Evolutionary conservation across 208 protist genomes (phyloP).

Genomic region (Leptomonas pyrrhocoris): DNA sequence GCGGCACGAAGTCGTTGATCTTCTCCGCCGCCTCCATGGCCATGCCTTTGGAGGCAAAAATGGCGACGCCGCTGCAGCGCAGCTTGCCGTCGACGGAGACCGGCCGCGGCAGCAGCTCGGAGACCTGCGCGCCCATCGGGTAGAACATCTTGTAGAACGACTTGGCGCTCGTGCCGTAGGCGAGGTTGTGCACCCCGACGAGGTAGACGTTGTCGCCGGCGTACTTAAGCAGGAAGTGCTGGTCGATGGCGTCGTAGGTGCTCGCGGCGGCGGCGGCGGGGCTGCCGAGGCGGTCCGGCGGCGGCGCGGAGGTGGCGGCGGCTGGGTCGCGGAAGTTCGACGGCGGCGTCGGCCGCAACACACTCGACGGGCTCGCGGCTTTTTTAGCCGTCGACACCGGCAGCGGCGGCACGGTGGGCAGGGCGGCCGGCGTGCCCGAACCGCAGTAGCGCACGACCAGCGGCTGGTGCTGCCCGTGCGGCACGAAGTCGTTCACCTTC

Average conservation of each 20-base stretch:
- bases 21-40: constrained; percentile 72
- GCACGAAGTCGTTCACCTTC: constrained; percentile 85
- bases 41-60: constrained; percentile 61
- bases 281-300: constrained; percentile 34
- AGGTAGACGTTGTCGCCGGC: constrained; percentile 41
- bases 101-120: constrained; percentile 47
- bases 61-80: constrained; percentile 64
- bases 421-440: constrained; percentile 29
- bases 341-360: constrained; percentile 29
- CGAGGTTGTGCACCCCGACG: constrained; percentile 75
- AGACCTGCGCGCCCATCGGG: constrained; percentile 66
- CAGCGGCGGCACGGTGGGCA: constrained; percentile 6
- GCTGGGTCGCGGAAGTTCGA: constrained; percentile 45
- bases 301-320: neutral
- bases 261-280: neutral
- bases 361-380: constrained; percentile 10
- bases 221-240: constrained; percentile 55
- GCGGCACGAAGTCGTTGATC: constrained; percentile 65
- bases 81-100: constrained; percentile 50
- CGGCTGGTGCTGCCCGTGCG: constrained; percentile 74
- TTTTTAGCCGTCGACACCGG: constrained; percentile 9
- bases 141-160: constrained; percentile 72
- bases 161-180: constrained; percentile 44
- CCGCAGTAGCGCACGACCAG: constrained; percentile 76
- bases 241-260: constrained; percentile 53